Base-by-base conservation (phyloP, 192 early-diverging fungal species). In the Podochytrium sp. region DNA sequence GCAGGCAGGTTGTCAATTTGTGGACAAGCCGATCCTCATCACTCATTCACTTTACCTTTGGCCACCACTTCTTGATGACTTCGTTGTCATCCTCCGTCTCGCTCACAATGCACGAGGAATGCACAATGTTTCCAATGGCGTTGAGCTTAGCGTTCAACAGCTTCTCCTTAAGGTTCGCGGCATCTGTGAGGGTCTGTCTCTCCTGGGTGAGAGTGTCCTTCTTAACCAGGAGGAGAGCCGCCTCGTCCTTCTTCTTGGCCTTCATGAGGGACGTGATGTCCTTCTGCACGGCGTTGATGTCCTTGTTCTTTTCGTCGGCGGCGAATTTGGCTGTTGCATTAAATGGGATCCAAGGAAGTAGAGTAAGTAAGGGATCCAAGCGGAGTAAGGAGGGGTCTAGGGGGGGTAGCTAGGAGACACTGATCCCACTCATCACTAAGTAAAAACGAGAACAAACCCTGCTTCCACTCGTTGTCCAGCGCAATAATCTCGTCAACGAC, bases 51-150 rank as follows among this genome's bases (percentile, higher is more conserved):
- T 16, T 27, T 32, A 66, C 66, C 66, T 69, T 69, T 69, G 87
- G 87, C 85, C 86, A 89, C 84, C 82, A 86, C 75, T 70, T 83
- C 32, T 76, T 76, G 3, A 81, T 53, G 27, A 80, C 33, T 53
- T 35, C 65, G 60, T 89, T 89, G 64, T 89, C 76, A 59, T 83
- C 88, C 82, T 99, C 98, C 66, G 93, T 90, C 65, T 87, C 83
- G 50, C 93, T 95, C 61, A 91, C 90, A 6, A 92, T 89, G 20
- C 98, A 96, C 34, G 91, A 91, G 66, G 92, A 85, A 77, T 98
- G 96, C 2, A 99, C 96, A 70, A 98, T 79, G 90, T 99, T 99
- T 68, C 98, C 98, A 58, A 99, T 84, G 29, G 81, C 74, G 18
- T 59, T 71, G 33, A 94, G 80, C 82, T 90, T 91, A n/a, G 64